Evolutionary conservation across 1,139 yeast species (phyloP), one percentile per base, ranked within the genome.

Genomic region (Magnusiomyces suaveolens): DNA sequence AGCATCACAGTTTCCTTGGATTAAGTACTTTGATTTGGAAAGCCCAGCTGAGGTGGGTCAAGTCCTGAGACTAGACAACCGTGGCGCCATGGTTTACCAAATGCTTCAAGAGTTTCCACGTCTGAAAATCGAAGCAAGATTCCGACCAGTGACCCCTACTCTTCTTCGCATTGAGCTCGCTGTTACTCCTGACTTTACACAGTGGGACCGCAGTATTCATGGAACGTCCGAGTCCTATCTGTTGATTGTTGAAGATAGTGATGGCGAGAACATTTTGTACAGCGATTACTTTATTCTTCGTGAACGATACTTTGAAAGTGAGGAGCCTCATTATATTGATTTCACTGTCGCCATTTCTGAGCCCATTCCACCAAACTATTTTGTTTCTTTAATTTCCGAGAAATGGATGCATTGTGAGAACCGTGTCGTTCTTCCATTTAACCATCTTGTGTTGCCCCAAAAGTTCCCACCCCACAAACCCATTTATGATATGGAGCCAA

Each of bases 1-100:
- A 66, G 78, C 83, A 26, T 84, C 96, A 0, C 83, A 83, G 60
- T 72, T 88, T 57, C 96, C 96, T 0, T 92, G 96, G 89, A 69
- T 76, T 18, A 81, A 84, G 48, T 90, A 89, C 64, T 78, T 92
- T 60, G 76, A 81, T 52, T 71, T 87, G 47, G 68, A 72, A 4
- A 79, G 80, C 50, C 80, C 92, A 1, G 81, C 81, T 29, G 95
- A 87, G 61, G 81, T 89, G 53, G 90, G 95, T 0, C 89, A 84
- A 65, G 92, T 94, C 0, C 76, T 92, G 36, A 79, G 88, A 55
- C 80, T 86, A 25, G 89, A 82, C 58, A 80, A 80, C 29, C 75
- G 75, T 61, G 94, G 95, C 6, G 76, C 77, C 55, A 65, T 73
- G 10, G 87, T 85, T 0, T 80, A 75, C 63, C 82, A 83, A 33